Evolutionary conservation across 1,139 yeast species (phyloP).

Genomic region (Pichia kudriavzevii): DNA sequence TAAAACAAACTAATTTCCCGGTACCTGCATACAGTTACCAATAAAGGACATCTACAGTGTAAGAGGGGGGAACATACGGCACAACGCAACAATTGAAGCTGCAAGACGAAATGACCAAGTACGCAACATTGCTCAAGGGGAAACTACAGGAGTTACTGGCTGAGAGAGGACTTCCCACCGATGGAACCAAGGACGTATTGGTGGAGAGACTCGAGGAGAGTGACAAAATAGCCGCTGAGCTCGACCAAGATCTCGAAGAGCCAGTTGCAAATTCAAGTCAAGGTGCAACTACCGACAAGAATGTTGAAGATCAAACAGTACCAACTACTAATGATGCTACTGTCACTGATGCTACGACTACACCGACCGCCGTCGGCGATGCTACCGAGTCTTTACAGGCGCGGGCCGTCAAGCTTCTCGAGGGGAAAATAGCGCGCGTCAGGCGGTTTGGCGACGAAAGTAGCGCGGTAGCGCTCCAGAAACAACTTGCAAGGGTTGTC

Average conservation of each 20-base stretch:
- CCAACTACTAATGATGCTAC: conserved; percentile 6
- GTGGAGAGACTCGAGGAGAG: conserved; percentile 55
- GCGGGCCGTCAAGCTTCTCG: conserved; percentile 60
- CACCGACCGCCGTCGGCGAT: conserved; percentile 13
- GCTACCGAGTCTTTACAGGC: conserved; percentile 40
- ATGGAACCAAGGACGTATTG: conserved; percentile 82
- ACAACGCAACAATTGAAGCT: too few relatives aligned
- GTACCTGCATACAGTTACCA: too few relatives aligned
- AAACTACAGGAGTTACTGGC: conserved; percentile 49
- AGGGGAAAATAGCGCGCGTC: conserved; percentile 63
- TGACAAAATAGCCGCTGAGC: conserved; percentile 27
- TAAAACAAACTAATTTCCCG: too few relatives aligned
- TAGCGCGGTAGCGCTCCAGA: conserved; percentile 38
- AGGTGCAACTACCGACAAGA: conserved; percentile 14
- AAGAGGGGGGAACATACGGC: too few relatives aligned
- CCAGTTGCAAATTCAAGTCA: conserved; percentile 15
- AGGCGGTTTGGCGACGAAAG: conserved; percentile 66
- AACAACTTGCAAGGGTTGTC: conserved; percentile 63
- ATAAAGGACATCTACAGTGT: too few relatives aligned
- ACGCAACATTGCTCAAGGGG: conserved; percentile 13
- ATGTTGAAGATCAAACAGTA: conserved; percentile 5
- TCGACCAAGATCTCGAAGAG: conserved; percentile 23
- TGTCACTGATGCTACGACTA: conserved; percentile 17
- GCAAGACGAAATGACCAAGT: conserved; percentile 13
- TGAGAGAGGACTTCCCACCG: conserved; percentile 55